A percentile compares a stretch with the other conserved stretches of the same genome.
Conservation (phyloP, 352 stramenopile genomes). For the Pythium dissimile region DNA sequence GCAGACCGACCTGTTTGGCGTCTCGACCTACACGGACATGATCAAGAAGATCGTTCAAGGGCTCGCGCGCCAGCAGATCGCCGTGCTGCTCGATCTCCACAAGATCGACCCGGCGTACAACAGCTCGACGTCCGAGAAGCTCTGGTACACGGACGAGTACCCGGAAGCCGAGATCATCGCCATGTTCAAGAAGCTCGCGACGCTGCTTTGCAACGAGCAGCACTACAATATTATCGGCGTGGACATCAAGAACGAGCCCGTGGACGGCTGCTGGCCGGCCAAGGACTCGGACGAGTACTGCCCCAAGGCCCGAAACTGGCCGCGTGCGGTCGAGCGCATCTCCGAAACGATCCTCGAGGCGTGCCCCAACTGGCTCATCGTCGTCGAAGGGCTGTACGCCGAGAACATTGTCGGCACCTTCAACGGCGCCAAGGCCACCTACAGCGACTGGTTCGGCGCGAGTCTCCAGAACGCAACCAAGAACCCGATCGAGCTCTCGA, state of each 20-base stretch:
- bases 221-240: slow-evolving; percentile 86
- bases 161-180: slow-evolving; percentile 51
- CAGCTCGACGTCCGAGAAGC: slow-evolving; percentile 60
- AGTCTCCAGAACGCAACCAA: slow-evolving; percentile 72
- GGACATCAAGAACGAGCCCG: slow-evolving; percentile 82
- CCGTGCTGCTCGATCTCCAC: slow-evolving; percentile 80
- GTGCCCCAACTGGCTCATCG: slow-evolving; percentile 78
- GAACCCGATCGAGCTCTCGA: slow-evolving; percentile 59
- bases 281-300: slow-evolving; percentile 57
- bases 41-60: slow-evolving; percentile 83
- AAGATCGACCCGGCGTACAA: slow-evolving; percentile 79
- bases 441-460: slow-evolving; percentile 81
- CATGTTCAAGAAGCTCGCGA: slow-evolving; percentile 70
- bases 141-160: slow-evolving; percentile 70
- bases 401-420: slow-evolving; percentile 40
- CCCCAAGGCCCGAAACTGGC: slow-evolving; percentile 58
- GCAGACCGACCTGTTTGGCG: slow-evolving; percentile 61
- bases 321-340: slow-evolving; percentile 61
- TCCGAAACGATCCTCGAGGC: slow-evolving; percentile 54
- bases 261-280: slow-evolving; percentile 65
- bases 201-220: slow-evolving; percentile 60
- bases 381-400: slow-evolving; percentile 60
- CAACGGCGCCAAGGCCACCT: slow-evolving; percentile 63
- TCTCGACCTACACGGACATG: slow-evolving; percentile 73
- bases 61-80: slow-evolving; percentile 76